Evolutionary conservation across 768 basidiomycete genomes (phyloP), one percentile per base, ranked within the genome.

Genomic region (Clavulina sp.): DNA sequence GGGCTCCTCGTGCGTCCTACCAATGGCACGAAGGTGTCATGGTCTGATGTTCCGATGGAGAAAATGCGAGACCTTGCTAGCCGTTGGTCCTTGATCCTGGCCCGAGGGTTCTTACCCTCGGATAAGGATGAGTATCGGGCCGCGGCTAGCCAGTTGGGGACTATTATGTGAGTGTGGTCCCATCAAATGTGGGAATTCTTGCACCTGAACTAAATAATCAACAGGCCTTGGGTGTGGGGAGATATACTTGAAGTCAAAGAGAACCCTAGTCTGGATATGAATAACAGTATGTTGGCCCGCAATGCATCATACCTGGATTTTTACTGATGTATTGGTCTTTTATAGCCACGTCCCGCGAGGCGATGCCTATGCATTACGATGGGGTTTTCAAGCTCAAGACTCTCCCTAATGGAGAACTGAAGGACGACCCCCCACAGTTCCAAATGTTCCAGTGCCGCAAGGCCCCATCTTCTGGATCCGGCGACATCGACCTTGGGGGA

Each of bases 301-400:
- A 13, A 13, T 38, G 9, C 44, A 24, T 24, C 23, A 13, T 38
- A 13, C 13, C 13, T 13, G 36, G 36, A 38, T 21, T 13, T 13
- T 38, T 13, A 13, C 13, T 38, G n/a, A n/a, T n/a, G n/a, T 38
- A 38, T 13, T 38, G 36, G 1, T 38, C 36, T 13, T 38, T 38
- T 38, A 13, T 28, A n/a, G 18, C 23, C 16, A 9, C 23, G 16
- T 9, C 44, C 9, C 23, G 16, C 16, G 44, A 47, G 44, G 44
- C 44, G n/a, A 47, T 47, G 44, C 44, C 44, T 16, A 47, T 47
- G 44, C 44, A 47, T 28, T 47, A 16, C 23, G 44, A 47, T 24
- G 44, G 44, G 13, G 23, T 21, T 38, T 47, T 47, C 44, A 47
- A 2, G 2, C 13, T 24, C 16, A 47, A 47, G 26, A 13, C 16